Conservation (phyloP, 306 rosid genomes). For the Casuarina equisetifolia region DNA sequence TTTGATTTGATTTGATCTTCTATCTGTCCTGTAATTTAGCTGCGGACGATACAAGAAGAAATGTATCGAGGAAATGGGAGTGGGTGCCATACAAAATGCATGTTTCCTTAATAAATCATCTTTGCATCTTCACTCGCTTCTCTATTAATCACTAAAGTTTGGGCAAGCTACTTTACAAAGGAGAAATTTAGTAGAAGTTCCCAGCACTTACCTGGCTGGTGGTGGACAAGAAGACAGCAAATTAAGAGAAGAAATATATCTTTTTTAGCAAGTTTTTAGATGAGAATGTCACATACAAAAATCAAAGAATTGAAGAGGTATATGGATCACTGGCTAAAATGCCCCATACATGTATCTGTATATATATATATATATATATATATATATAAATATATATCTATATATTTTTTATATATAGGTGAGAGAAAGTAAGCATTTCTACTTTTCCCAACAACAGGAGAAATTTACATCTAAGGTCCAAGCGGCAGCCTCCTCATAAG, state of each 20-base stretch:
- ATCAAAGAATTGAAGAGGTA: slow-evolving; percentile 8
- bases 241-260: not conserved
- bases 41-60: too few relatives aligned
- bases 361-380: slow-evolving; percentile 23
- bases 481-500: slow-evolving; percentile 87
- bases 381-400: slow-evolving; percentile 17
- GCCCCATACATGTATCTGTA: slow-evolving; percentile 17
- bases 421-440: slow-evolving; percentile 18
- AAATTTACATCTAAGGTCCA: slow-evolving; percentile 76
- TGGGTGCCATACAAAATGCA: too few relatives aligned
- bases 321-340: not conserved
- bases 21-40: too few relatives aligned
- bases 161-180: too few relatives aligned
- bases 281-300: not conserved
- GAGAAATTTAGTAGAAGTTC: too few relatives aligned
- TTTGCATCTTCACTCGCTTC: too few relatives aligned
- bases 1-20: too few relatives aligned
- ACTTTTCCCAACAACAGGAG: slow-evolving; percentile 33
- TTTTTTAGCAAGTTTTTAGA: not conserved
- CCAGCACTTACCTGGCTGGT: too few relatives aligned
- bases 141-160: too few relatives aligned
- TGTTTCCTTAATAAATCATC: too few relatives aligned
- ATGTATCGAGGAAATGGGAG: too few relatives aligned
- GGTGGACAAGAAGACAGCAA: not conserved
- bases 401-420: slow-evolving; percentile 10